Evolutionary conservation across 2,329 filamentous ascomycete species (phyloP).

Genomic region (Penicillium sclerotiorum): DNA sequence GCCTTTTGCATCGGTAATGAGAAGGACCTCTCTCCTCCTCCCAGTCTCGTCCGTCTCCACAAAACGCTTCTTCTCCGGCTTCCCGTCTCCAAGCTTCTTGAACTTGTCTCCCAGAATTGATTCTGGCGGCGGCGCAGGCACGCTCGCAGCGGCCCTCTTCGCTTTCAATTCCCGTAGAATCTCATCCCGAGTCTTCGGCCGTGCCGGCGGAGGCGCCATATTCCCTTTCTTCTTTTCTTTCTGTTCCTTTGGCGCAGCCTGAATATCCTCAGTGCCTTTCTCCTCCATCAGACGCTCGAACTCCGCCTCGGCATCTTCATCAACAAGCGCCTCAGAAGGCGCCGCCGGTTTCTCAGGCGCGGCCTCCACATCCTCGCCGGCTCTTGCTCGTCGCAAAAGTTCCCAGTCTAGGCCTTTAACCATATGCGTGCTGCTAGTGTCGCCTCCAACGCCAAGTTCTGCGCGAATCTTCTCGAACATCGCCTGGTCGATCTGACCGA

Average conservation of each 20-base stretch:
- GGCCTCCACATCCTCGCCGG: slow-evolving; percentile 58
- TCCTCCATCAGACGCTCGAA: slow-evolving; percentile 47
- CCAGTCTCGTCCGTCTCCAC: slow-evolving; percentile 58
- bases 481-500: slow-evolving; percentile 78
- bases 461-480: slow-evolving; percentile 75
- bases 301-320: slow-evolving; percentile 65
- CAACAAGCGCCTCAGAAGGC: slow-evolving; percentile 28
- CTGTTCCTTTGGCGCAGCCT: slow-evolving; percentile 36
- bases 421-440: slow-evolving; percentile 77
- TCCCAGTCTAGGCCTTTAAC: slow-evolving; percentile 91
- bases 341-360: slow-evolving; percentile 33
- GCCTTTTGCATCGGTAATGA: slow-evolving; percentile 61
- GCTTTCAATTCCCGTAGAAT: slow-evolving; percentile 63
- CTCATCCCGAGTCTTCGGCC: slow-evolving; percentile 60
- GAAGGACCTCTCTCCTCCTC: slow-evolving; percentile 59
- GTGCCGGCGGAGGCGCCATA: slow-evolving; percentile 48
- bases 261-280: slow-evolving; percentile 35
- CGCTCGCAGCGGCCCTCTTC: slow-evolving; percentile 48
- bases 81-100: slow-evolving; percentile 53
- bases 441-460: slow-evolving; percentile 77
- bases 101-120: slow-evolving; percentile 59
- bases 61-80: slow-evolving; percentile 53
- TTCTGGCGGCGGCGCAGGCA: slow-evolving; percentile 48
- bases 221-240: slow-evolving; percentile 54
- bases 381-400: slow-evolving; percentile 54